Conservation (phyloP, 2,329 filamentous ascomycete genomes). For the Alternaria infectoria region DNA sequence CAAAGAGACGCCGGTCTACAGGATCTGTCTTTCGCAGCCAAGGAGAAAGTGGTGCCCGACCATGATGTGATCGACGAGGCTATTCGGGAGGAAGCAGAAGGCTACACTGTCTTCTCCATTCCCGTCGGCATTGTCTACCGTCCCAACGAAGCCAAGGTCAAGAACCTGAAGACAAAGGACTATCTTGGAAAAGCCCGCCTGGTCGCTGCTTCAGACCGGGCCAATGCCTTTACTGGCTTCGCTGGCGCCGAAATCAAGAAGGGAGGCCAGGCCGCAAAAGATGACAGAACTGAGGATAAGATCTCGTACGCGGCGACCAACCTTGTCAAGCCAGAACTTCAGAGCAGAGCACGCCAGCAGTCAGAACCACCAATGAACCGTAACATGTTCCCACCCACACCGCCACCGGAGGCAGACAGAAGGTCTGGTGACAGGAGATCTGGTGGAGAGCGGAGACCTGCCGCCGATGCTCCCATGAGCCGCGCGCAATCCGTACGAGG, state of each 20-base stretch:
- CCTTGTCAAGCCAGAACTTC: slow-evolving; percentile 84
- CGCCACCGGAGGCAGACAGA: slow-evolving; percentile 83
- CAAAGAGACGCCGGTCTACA: slow-evolving; percentile 90
- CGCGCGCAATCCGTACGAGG: slow-evolving; percentile 58
- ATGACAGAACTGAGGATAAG: slow-evolving; percentile 82
- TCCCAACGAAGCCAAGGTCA: slow-evolving; percentile 96
- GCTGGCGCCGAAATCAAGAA: slow-evolving; percentile 80
- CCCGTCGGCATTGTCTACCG: slow-evolving; percentile 94
- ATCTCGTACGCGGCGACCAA: slow-evolving; percentile 93
- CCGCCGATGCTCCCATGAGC: slow-evolving; percentile 44
- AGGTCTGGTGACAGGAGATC: slow-evolving; percentile 31
- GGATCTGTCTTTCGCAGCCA: slow-evolving; percentile 86
- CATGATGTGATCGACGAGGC: slow-evolving; percentile 99
- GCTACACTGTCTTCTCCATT: slow-evolving; percentile 98
- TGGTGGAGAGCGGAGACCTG: slow-evolving; percentile 22
- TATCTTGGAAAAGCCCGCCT: slow-evolving; percentile 96
- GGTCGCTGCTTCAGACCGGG: slow-evolving; percentile 82
- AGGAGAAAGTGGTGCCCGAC: slow-evolving; percentile 95
- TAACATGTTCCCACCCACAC: slow-evolving; percentile 95
- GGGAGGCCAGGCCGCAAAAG: slow-evolving; percentile 63
- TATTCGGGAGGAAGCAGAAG: slow-evolving; percentile 91
- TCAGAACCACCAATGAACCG: slow-evolving; percentile 81
- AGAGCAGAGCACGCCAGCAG: slow-evolving; percentile 77
- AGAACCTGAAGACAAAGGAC: slow-evolving; percentile 96
- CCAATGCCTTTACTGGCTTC: slow-evolving; percentile 83